phyloP scores from a whole-genome alignment of 495 filamentous ascomycete species.

The Penicillium tannophilum region DNA sequence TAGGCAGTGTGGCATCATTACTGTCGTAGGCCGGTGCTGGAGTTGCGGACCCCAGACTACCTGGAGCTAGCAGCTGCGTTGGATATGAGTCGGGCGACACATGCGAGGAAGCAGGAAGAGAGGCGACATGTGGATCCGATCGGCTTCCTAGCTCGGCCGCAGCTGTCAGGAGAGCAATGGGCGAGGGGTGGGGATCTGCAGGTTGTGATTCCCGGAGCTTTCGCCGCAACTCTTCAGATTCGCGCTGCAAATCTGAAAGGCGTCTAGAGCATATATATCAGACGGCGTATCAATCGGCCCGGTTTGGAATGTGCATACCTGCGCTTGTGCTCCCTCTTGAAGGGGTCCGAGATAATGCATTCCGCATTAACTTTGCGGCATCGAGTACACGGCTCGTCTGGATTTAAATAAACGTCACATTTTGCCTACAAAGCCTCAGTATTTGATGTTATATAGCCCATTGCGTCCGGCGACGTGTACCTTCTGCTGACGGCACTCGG shows the following conservation, averaged over 20 bases:
- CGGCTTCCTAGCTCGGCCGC: slow-evolving; percentile 33
- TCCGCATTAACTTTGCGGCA: slow-evolving; percentile 39
- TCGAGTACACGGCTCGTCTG: slow-evolving; percentile 37
- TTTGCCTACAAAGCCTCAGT: slow-evolving; percentile 29
- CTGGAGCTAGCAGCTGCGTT: slow-evolving; percentile 21
- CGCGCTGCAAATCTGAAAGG: slow-evolving; percentile 39
- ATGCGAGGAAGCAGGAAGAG: slow-evolving; percentile 16
- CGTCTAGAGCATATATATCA: slow-evolving; percentile 16
- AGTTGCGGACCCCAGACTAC: slow-evolving; percentile 4
- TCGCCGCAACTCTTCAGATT: slow-evolving; percentile 40
- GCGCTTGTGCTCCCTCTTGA: slow-evolving; percentile 48
- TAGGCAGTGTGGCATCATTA: slow-evolving; percentile 24
- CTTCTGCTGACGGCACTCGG: slow-evolving; percentile 51
- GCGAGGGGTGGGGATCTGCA: slow-evolving; percentile 26
- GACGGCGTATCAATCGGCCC: not conserved
- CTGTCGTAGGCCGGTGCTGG: slow-evolving; percentile 16
- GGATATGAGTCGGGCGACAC: slow-evolving; percentile 18
- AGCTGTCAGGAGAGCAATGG: slow-evolving; percentile 34
- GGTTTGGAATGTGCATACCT: slow-evolving; percentile 29
- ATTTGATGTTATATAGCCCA: not conserved
- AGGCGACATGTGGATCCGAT: slow-evolving; percentile 3
- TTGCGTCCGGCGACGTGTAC: slow-evolving; percentile 11
- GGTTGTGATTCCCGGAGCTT: slow-evolving; percentile 32
- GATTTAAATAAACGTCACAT: slow-evolving; percentile 44
- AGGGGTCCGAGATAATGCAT: slow-evolving; percentile 45